These are phyloP conservation scores for Staphylotrichum longicolle DNA, from an alignment of 495 filamentous ascomycete species.

Conservation along the genomic window DNA sequence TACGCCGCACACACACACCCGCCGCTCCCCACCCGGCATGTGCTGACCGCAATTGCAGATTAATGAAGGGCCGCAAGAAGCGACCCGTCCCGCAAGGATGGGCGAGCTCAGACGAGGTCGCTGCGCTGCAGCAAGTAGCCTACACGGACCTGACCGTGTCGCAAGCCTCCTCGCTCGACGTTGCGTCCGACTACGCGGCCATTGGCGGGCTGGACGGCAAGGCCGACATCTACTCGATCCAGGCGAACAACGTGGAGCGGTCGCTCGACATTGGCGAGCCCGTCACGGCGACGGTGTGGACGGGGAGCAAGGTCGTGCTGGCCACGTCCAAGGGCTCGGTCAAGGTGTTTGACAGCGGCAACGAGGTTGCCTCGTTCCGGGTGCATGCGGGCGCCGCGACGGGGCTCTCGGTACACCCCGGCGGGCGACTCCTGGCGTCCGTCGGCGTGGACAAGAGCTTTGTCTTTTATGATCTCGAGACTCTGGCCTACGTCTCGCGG, in stretches of 20 bases:
- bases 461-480: conserved; percentile 79
- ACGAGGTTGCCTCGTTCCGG: conserved; percentile 60
- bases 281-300: conserved; percentile 79
- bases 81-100: conserved; percentile 80
- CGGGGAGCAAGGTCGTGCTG: conserved; percentile 64
- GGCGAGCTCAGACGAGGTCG: conserved; percentile 72
- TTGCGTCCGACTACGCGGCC: conserved; percentile 72
- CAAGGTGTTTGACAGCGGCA: conserved; percentile 70
- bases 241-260: conserved; percentile 65
- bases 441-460: conserved; percentile 92
- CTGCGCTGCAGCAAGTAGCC: conserved; percentile 59
- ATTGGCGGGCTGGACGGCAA: conserved; percentile 75
- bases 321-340: conserved; percentile 74
- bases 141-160: conserved; percentile 66
- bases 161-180: conserved; percentile 58
- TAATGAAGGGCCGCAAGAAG: conserved; percentile 83
- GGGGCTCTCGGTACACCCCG: conserved; percentile 77
- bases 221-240: conserved; percentile 75
- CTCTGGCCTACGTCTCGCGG: conserved; percentile 64
- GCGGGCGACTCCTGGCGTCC: conserved; percentile 79
- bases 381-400: conserved; percentile 80
- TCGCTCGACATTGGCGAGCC: conserved; percentile 63
- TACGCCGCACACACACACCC: conserved; percentile 43
- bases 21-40: too few relatives aligned
- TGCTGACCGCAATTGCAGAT: conserved; percentile 45